Conservation (phyloP, 768 basidiomycete species). For the Chiua virens region DNA sequence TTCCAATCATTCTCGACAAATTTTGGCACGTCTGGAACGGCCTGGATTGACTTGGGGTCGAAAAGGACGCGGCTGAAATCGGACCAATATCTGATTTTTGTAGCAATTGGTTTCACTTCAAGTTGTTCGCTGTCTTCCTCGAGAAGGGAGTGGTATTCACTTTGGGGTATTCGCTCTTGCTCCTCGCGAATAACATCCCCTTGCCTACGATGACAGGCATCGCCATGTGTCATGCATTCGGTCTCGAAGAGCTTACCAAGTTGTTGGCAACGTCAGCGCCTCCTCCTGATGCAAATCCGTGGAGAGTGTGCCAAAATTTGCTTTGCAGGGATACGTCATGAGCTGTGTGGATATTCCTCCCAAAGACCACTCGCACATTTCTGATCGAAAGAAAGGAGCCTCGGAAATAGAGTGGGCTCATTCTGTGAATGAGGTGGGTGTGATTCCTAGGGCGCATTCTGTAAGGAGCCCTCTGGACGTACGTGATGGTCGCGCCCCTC, state of each 20-base stretch:
- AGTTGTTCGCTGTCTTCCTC: constrained; percentile 15
- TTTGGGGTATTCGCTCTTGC: constrained; percentile 52
- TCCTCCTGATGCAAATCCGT: constrained; percentile 38
- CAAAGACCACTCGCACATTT: constrained; percentile 45
- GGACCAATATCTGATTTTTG: constrained; percentile 47
- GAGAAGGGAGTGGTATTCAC: constrained; percentile 50
- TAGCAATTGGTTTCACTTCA: constrained; percentile 6
- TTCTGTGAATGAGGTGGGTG: constrained; percentile 10
- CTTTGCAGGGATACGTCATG: constrained; percentile 35
- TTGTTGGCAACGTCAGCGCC: constrained; percentile 13
- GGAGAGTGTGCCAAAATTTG: constrained; percentile 63
- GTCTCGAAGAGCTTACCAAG: constrained; percentile 15
- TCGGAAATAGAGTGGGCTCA: constrained; percentile 53
- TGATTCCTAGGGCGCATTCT: background rate
- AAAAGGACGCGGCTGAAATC: constrained; percentile 56
- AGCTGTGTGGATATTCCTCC: constrained; percentile 3
- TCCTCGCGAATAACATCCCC: constrained; percentile 49
- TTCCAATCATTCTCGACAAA: constrained; percentile 56
- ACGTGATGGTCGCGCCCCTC: constrained; percentile 57
- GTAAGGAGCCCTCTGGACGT: constrained; percentile 20
- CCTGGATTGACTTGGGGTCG: constrained; percentile 63
- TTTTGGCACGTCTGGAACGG: constrained; percentile 57
- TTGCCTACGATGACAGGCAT: constrained; percentile 39
- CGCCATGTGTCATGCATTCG: background rate
- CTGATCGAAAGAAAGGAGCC: constrained; percentile 64